A percentile compares a stretch with the other conserved stretches of the same genome.
Evolutionary conservation across 345 rosid species (phyloP).

Genomic region (Heritiera fomes): DNA sequence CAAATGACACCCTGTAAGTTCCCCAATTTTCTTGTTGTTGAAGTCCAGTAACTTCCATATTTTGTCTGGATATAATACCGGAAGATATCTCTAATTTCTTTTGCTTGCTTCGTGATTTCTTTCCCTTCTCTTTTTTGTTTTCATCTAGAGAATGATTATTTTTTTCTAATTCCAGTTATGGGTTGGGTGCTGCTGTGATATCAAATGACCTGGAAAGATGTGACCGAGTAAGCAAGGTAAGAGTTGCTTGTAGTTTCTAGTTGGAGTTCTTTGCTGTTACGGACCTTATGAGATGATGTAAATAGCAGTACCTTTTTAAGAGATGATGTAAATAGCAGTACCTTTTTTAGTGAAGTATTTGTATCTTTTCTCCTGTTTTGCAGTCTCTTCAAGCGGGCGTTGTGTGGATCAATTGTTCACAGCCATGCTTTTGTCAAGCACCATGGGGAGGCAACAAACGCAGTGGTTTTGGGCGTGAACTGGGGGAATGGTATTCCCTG

Average conservation of each 20-base stretch:
- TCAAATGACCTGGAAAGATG: slow-evolving; percentile 91
- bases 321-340: not conserved
- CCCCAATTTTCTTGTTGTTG: not conserved
- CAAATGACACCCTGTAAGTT: slow-evolving; percentile 90
- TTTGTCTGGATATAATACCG: slow-evolving; percentile 6
- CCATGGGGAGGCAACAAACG: slow-evolving; percentile 99
- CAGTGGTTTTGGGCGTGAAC: slow-evolving; percentile 97
- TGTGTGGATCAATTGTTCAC: slow-evolving; percentile 98
- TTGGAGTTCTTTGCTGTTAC: not conserved
- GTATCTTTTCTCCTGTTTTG: slow-evolving; percentile 16
- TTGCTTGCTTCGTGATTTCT: not conserved
- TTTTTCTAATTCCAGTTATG: slow-evolving; percentile 47
- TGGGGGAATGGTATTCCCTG: slow-evolving; percentile 81
- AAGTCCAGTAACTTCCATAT: not conserved
- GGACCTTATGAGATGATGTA: not conserved
- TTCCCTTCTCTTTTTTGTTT: not conserved
- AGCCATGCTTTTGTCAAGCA: slow-evolving; percentile 95
- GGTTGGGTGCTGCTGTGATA: slow-evolving; percentile 84
- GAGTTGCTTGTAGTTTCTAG: slow-evolving; percentile 16
- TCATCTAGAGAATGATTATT: not conserved
- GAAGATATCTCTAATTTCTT: not conserved
- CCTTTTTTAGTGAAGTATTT: not conserved
- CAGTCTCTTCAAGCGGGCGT: slow-evolving; percentile 81
- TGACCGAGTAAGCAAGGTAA: slow-evolving; percentile 91
- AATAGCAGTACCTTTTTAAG: not conserved